Conservation (phyloP, 2,329 filamentous ascomycete genomes). For the Pseudocercospora ulei region DNA sequence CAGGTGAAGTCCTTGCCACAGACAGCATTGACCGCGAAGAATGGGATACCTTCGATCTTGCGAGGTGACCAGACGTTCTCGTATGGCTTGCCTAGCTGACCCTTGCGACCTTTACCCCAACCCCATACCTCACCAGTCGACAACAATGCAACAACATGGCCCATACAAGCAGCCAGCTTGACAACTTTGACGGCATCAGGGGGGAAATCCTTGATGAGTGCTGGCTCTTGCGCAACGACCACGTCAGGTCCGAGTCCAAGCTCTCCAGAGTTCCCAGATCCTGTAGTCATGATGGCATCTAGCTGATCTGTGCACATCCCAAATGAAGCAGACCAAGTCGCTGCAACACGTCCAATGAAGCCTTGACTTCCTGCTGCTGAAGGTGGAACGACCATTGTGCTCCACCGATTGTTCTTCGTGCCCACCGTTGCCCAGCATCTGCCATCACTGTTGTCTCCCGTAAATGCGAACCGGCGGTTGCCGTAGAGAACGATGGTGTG, state of each 20-base stretch:
- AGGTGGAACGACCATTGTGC: not conserved
- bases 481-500: slow-evolving; percentile 67
- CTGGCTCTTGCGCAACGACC: slow-evolving; percentile 33
- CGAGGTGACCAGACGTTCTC: slow-evolving; percentile 51
- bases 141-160: slow-evolving; percentile 65
- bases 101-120: slow-evolving; percentile 81
- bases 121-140: slow-evolving; percentile 69
- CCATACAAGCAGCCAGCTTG: slow-evolving; percentile 62
- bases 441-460: slow-evolving; percentile 51
- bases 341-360: slow-evolving; percentile 39
- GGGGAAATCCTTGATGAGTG: slow-evolving; percentile 53
- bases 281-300: slow-evolving; percentile 31
- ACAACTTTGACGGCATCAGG: slow-evolving; percentile 50
- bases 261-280: slow-evolving; percentile 60
- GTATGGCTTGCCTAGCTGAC: slow-evolving; percentile 60
- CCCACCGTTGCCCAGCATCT: slow-evolving; percentile 32
- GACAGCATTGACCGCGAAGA: slow-evolving; percentile 56
- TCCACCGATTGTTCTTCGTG: not conserved
- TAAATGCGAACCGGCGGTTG: slow-evolving; percentile 52
- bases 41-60: slow-evolving; percentile 50
- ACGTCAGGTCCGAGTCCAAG: slow-evolving; percentile 50
- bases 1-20: slow-evolving; percentile 84
- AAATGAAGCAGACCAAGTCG: slow-evolving; percentile 69
- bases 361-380: not conserved
- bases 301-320: slow-evolving; percentile 46